Base-by-base conservation (phyloP, 2,329 filamentous ascomycete species). In the Cercospora brassicicola region DNA sequence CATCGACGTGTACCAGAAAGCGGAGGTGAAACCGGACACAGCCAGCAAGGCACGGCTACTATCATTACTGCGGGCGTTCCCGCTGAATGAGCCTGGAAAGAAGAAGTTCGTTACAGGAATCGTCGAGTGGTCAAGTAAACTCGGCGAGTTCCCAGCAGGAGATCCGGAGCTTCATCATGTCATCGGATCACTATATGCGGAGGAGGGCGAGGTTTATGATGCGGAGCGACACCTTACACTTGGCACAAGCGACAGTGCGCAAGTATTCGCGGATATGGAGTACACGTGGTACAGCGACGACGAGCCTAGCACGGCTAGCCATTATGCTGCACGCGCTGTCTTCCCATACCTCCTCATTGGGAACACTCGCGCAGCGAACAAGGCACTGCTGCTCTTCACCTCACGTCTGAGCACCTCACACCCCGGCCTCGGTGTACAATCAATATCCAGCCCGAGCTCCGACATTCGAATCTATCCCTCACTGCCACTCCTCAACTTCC, bases 121-220 rank as follows among this genome's bases (percentile, higher is more conserved):
- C 78, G 89, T 97, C 73, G 87, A 86, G 87, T 99, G 95, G 95
- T 96, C 93, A 66, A 86, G 88, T 65, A 94, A 91, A 78, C 90
- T 88, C 76, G 93, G 94, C 73, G 91, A 95, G 56, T 92, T 91
- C 78, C 94, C 95, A 59, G 91, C 93, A 61, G 95, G 95, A 68
- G 95, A 99, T 77, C 91, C 94, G 2, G 95, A 98, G 76, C 84
- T 99, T 65, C 95, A 99, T 81, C 94, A 98, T 81, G 93, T 96
- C 53, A 90, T 90, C 39, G 95, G 95, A 61, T 89, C 88, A 33
- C 83, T 97, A 53, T 97, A 93, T 79, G 94, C 94, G n/a, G 91
- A 96, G 76, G 94, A 97, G 75, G 91, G 94, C 79, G 93, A 97
- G 69, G 87, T 90, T 28, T 96, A 97, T 83, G 94, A 97, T 68